These are phyloP conservation scores for Rhizophagus sp. DNA, from an alignment of 192 early-diverging fungal genomes.

Conservation along the genomic window DNA sequence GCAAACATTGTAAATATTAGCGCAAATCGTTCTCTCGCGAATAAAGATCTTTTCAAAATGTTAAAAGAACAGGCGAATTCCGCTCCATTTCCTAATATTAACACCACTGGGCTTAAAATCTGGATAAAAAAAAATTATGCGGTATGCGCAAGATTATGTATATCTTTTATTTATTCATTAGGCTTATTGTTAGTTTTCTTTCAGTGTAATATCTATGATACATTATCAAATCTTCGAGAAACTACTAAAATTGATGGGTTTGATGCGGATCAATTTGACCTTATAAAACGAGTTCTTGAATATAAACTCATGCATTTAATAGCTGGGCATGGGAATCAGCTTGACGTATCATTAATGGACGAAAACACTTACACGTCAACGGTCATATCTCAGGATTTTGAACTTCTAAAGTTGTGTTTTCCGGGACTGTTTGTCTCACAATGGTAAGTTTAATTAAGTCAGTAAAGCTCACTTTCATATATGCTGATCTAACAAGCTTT, in stretches of 20 bases:
- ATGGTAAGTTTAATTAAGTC: too few relatives aligned
- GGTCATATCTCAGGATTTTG: conserved; percentile 6
- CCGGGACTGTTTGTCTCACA: background rate
- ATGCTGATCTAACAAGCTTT: background rate
- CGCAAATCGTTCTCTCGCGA: too few relatives aligned
- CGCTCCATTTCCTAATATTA: background rate
- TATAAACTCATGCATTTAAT: conserved; percentile 11
- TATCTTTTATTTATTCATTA: conserved; percentile 8
- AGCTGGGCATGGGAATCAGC: conserved; percentile 4
- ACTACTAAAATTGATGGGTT: background rate
- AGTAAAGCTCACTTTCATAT: too few relatives aligned
- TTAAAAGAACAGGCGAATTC: background rate
- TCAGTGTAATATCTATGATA: conserved; percentile 1
- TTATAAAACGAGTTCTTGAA: background rate
- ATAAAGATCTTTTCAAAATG: too few relatives aligned
- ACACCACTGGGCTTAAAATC: background rate
- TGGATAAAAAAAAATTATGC: background rate
- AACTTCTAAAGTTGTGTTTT: conserved; percentile 3
- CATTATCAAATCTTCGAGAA: conserved; percentile 4
- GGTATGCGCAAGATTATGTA: background rate
- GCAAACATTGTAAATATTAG: background rate
- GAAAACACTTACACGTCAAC: conserved; percentile 14
- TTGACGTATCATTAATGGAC: conserved; percentile 4
- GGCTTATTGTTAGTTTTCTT: background rate
- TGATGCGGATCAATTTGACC: background rate